Base-by-base conservation (phyloP, 1,139 yeast species). In the Pichia sp. region DNA sequence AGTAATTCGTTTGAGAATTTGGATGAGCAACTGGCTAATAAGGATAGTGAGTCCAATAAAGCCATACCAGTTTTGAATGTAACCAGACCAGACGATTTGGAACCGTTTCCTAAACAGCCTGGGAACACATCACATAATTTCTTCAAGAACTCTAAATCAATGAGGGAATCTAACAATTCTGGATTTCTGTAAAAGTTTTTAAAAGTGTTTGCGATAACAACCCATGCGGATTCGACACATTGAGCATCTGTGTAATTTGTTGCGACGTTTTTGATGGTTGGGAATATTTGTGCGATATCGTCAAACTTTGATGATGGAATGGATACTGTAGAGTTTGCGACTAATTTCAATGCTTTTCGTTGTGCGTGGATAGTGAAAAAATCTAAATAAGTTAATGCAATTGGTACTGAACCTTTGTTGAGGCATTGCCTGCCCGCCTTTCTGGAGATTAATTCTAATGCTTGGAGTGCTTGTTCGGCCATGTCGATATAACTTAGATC, bases 351-450 rank as follows among this genome's bases (percentile, higher is more conserved):
- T 28, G 96, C 89, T 55, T 89, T 86, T 48, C 96, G 72, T 65
- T 93, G 99, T 0, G 96, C 89, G 66, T 89, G 96, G 24, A 84
- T 76, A 1, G 96, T 87, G 63, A 93, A 84, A 60, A 93, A 93
- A 63, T 93, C 99, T 53, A 90, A 72, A 60, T 83, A 88, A 58
- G 79, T 81, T 39, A 93, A 66, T 54, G 89, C 83, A 0, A 89
- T 81, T 4, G 75, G 68, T 20, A 91, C 66, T 8, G 94, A 86
- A 34, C 86, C 83, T 49, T 80, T 75, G 15, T 69, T 61, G 42
- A 84, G 66, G 24, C 85, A 73, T 34, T 70, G 74, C 42, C 68
- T 64, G 2, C 83, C 77, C 9, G 76, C 71, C 37, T 77, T 75
- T 50, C 83, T 68, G 1, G 90, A 81, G 12, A 85, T 77, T 67